Percentiles rank a stretch among this genome's conserved stretches.
phyloP scores from a whole-genome alignment of 306 rosid genomes.

The Fragaria iinumae region DNA sequence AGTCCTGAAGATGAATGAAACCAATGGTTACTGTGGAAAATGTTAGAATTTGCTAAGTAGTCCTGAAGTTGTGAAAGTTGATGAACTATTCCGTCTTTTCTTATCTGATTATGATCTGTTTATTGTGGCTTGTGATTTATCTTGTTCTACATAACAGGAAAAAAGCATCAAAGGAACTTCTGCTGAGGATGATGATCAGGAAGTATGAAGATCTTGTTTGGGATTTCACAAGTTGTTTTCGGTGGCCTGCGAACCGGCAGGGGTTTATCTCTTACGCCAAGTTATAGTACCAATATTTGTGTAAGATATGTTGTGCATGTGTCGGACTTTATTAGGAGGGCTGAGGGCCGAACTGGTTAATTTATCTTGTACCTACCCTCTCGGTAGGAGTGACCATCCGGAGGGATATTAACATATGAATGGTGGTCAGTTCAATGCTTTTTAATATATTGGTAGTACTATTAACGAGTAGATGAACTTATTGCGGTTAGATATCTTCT shows the following conservation, averaged over 20 bases:
- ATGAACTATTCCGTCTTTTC: not conserved
- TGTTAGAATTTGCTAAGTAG: not conserved
- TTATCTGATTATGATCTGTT: not conserved
- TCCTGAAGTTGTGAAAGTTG: not conserved
- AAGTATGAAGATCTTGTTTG: not conserved
- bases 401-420: too few relatives aligned
- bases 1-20: not conserved
- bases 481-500: too few relatives aligned
- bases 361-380: too few relatives aligned
- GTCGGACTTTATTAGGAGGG: too few relatives aligned
- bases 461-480: too few relatives aligned
- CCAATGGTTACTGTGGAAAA: not conserved
- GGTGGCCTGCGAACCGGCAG: not conserved
- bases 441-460: too few relatives aligned
- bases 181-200: not conserved
- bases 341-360: too few relatives aligned
- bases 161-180: not conserved
- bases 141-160: not conserved
- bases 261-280: too few relatives aligned
- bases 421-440: too few relatives aligned
- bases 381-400: too few relatives aligned
- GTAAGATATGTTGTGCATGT: too few relatives aligned
- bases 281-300: too few relatives aligned
- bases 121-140: slow-evolving; percentile 2
- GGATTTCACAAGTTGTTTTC: not conserved